These are phyloP conservation scores for Phytophthora quininea DNA, from an alignment of 352 stramenopile species.

Conservation along the genomic window DNA sequence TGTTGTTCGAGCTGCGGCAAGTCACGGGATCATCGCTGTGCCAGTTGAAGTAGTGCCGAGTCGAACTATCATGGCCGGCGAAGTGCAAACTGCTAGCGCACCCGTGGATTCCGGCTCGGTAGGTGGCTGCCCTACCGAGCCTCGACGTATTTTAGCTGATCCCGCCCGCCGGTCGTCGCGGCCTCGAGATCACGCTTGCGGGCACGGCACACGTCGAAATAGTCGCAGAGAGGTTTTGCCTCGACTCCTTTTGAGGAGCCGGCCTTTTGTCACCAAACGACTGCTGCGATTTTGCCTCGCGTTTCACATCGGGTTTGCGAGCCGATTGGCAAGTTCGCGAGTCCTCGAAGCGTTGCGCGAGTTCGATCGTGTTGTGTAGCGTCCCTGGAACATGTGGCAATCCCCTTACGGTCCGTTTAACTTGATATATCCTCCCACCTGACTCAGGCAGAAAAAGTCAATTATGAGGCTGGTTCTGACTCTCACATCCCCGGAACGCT, in stretches of 20 bases:
- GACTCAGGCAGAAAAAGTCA: no score
- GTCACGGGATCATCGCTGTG: neutral
- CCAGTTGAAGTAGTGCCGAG: neutral
- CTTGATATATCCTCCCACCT: no score
- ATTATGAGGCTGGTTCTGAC: slow-evolving; percentile 4
- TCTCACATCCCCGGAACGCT: no score
- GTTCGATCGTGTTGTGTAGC: neutral
- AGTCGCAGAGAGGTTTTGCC: neutral
- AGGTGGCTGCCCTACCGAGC: slow-evolving; percentile 7
- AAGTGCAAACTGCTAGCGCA: slow-evolving; percentile 1
- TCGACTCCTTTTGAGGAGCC: neutral
- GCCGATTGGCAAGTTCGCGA: neutral
- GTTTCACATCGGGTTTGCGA: neutral
- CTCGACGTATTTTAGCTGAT: slow-evolving; percentile 6
- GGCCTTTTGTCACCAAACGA: neutral
- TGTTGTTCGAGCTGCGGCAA: neutral
- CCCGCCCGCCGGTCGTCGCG: neutral
- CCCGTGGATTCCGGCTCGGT: slow-evolving; percentile 4
- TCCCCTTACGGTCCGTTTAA: no score
- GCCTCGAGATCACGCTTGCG: neutral
- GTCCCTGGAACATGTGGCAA: neutral
- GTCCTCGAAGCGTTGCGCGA: neutral
- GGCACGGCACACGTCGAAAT: neutral
- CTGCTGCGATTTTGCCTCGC: neutral
- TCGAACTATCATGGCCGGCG: neutral